Base-by-base conservation (phyloP, 2,329 filamentous ascomycete species). In the Ophiostoma fasciatum region DNA sequence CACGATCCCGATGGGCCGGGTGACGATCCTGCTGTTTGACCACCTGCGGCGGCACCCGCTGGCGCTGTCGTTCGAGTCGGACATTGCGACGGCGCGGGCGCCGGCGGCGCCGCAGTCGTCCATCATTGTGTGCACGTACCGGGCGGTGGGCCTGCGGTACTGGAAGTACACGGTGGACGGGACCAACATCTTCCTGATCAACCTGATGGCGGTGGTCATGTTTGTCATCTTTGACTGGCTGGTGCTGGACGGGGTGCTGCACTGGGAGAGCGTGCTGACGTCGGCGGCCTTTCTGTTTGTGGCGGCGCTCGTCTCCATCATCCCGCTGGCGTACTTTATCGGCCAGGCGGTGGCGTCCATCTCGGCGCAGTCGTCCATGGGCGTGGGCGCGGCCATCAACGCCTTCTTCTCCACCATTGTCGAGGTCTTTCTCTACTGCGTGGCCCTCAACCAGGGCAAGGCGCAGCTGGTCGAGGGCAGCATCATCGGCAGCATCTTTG, bases 81-180 rank as follows among this genome's bases (percentile, higher is more conserved):
- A 94, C 52, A 75, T 74, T 38, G 69, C 75, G 39, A 81, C 80
- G 49, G 75, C 81, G 19, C 78, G 87, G 38, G 65, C 68, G 11
- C 71, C 74, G 7, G 76, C 78, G 31, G 74, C 75, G 13, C 75
- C 80, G 15, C 80, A 84, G 31, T 80, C 81, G 13, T 88, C 87
- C 10, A 88, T 98, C 42, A 65, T 98, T 14, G 68, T 98, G 23
- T 98, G 90, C 67, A 98, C 90, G 6, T 98, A 98, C 60, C 81
- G 92, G 40, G 90, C 90, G 29, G 88, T 92, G 11, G 90, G 90
- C 11, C 67, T 76, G 46, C 88, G 88, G 56, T 98, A 98, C 63
- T 98, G 92, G 88, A 98, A 98, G 60, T 98, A 98, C 60, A 98
- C 90, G 4, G 68, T 98, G 40, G 90, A 98, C 52, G 92, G 90